Evolutionary conservation across 768 basidiomycete species (phyloP), one percentile per base, ranked within the genome.

Genomic region (Russula virescens): DNA sequence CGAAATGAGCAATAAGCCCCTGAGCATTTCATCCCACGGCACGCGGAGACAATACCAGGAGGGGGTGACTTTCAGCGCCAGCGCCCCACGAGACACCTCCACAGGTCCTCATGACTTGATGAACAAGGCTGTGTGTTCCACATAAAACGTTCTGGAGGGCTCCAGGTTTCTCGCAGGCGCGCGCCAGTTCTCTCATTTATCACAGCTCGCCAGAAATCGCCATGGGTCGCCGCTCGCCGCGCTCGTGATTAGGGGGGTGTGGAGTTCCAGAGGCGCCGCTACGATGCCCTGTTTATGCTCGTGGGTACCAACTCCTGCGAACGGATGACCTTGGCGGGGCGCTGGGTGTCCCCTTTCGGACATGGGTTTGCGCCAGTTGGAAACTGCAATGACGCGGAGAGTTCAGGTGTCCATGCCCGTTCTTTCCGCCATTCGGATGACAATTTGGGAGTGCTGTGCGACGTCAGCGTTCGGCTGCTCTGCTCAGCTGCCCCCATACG

Each of bases 391-490:
- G 31, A 31, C 56, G 51, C 56, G 50, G 31, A n/a, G 13, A 13
- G 58, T 31, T 60, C 63, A 60, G 38, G 63, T 64, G 63, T 59
- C 48, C 38, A 38, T 45, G 45, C 56, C 55, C 14, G 21, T 25
- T 46, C 35, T 25, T 46, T 38, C 35, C 43, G 45, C 34, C 26
- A 49, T 7, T 56, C 42, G 55, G 23, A 45, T 31, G 49, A 43
- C 23, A 48, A 16, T 18, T 19, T 26, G 50, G 43, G 43, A 21
- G 25, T 23, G 23, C 21, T 8, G 23, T 23, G 35, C 54, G 61
- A 62, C 48, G 61, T 57, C 55, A 58, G 57, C 47, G 56, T 34
- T 54, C 62, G 42, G 56, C 62, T 63, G 61, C 50, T 56, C 40
- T 9, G 56, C 51, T 63, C 57, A 58, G 26, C 28, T 58, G 46